Base-by-base conservation (phyloP, 768 basidiomycete species). In the Cantharellus cinnabarinus region DNA sequence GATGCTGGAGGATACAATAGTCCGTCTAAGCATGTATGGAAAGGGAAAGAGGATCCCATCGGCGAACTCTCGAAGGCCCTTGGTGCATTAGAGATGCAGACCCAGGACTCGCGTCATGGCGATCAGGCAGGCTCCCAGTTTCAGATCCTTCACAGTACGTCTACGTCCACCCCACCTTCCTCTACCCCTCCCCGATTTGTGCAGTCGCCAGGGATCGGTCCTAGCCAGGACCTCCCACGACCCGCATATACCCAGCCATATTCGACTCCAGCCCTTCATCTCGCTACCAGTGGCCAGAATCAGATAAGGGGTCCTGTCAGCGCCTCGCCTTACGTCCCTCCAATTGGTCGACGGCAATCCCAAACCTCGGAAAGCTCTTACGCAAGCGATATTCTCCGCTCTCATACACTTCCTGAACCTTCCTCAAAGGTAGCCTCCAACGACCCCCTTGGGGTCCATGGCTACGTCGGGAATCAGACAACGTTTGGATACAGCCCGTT, bases 41-140 rank as follows among this genome's bases (percentile, higher is more conserved):
- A 51, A 39, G 64, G 61, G 3, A 60, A 10, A 67, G 57, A 59
- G 68, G 5, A 72, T 42, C 38, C 73, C 52, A 77, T 88, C 60
- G 87, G 89, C 63, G 86, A 89, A 58, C 80, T 89, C 14, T 78
- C 83, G 63, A 79, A 80, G 48, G 87, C 83, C 15, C 71, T 89
- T 35, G 80, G 82, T 14, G 70, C 77, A 41, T 72, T 89, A 58
- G 85, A 88, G 64, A 70, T 89, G 39, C 56, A 57, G 41, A 10
- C 41, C 10, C 5, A 5, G 10, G 38, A 35, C 15, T 14, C 56
- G 5, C 5, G 41, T 39, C 56, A 35, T 14, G 38, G 41, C 20
- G 20, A 29, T 29, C 20, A 29, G 20, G 44, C 44, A 10, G 44
- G 44, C 44, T 10, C 10, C 29, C 44, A 48, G 29, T 29, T 29